Evolutionary conservation across 2,329 filamentous ascomycete species (phyloP), one percentile per base, ranked within the genome.

Genomic region (Hypoxylon sp.): DNA sequence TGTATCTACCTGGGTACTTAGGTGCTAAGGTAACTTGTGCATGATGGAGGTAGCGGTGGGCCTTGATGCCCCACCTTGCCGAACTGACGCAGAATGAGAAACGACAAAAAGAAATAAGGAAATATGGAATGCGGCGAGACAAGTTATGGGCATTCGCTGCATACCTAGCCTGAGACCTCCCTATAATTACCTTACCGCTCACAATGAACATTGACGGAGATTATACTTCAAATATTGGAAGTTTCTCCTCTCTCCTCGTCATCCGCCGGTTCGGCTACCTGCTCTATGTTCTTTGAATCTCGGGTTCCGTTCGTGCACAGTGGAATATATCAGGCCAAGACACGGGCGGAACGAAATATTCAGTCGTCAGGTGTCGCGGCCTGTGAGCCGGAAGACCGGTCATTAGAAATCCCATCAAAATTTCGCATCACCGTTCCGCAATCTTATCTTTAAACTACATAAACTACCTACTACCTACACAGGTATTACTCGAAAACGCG

Each of bases 381-480:
- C 10, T 63, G 59, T 65, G 62, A 67, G 56, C 65, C 65, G 66
- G 70, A 72, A 62, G 58, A 70, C 69, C 70, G 70, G 70, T 64
- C 68, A 68, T 56, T 68, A 52, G n/a, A 56, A 68, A 62, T 62
- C 62, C 56, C 59, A 58, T 57, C 53, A 56, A 62, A 62, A 43
- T 20, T 37, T 46, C 52, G 19, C 53, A 62, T 55, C 15, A 41
- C 55, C 49, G 48, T 59, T 65, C 46, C 52, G n/a, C 41, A 60
- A 61, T 58, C 37, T 37, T 53, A 32, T 61, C 30, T 44, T 43
- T 49, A 37, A 50, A 55, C 55, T 26, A 61, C 50, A 54, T 24
- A n/a, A n/a, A n/a, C n/a, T n/a, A n/a, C n/a, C n/a, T n/a, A n/a
- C n/a, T n/a, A n/a, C n/a, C n/a, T n/a, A n/a, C n/a, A n/a, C n/a